A percentile compares a stretch with the other conserved stretches of the same genome.
These are phyloP conservation scores for Grammothele lineata DNA, from an alignment of 768 basidiomycete species.

Conservation along the genomic window DNA sequence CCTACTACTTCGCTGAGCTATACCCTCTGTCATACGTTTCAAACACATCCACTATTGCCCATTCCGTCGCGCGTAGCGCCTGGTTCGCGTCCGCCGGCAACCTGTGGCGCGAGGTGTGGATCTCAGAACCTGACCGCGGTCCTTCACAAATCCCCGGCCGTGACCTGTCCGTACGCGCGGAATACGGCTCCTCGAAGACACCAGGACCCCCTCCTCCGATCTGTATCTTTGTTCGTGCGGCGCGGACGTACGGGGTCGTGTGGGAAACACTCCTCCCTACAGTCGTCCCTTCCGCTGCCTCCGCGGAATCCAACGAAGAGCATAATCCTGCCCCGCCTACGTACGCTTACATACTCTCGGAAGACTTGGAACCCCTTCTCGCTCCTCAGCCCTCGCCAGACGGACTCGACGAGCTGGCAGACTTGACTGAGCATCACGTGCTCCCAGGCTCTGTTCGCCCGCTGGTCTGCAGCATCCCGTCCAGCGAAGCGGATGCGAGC, in stretches of 20 bases:
- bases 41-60: not conserved
- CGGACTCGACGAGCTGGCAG: not conserved
- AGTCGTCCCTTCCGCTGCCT: not conserved
- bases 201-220: constrained; percentile 11
- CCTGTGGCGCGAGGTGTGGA: constrained; percentile 7
- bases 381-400: not conserved
- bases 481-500: not conserved
- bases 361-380: not conserved
- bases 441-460: constrained; percentile 12
- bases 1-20: constrained; percentile 12
- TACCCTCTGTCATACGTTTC: constrained; percentile 13
- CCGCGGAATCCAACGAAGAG: not conserved
- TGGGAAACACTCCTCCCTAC: not conserved
- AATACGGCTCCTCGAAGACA: too few species aligned
- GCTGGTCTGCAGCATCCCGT: constrained; percentile 6
- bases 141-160: not conserved
- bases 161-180: too few species aligned
- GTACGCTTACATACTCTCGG: not conserved
- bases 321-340: not conserved
- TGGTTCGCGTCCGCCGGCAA: constrained; percentile 1
- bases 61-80: not conserved
- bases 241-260: not conserved
- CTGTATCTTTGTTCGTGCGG: not conserved
- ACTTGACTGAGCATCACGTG: not conserved
- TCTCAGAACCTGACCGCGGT: constrained; percentile 12